Conservation (phyloP, 2,329 filamentous ascomycete species). For the Cytospora mali region DNA sequence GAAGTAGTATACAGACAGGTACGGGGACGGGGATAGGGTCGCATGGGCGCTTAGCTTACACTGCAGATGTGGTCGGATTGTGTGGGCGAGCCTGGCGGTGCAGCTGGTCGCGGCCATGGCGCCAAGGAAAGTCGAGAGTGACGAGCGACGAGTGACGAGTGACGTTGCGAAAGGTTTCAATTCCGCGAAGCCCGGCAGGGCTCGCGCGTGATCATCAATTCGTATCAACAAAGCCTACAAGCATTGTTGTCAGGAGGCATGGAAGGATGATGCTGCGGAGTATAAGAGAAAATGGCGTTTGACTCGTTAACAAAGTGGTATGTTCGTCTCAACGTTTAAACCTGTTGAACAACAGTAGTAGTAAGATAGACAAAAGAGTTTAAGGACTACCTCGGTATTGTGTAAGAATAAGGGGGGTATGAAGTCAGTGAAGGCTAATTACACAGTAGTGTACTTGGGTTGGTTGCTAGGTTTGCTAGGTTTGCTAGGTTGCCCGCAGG, state of each 20-base stretch:
- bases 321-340: background rate
- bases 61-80: constrained; percentile 27
- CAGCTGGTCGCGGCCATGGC: constrained; percentile 27
- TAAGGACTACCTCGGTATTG: too few species aligned
- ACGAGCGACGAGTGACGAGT: background rate
- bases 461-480: too few species aligned
- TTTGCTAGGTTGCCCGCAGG: too few species aligned
- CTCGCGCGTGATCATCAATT: constrained; percentile 19
- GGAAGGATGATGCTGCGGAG: background rate
- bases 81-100: constrained; percentile 28
- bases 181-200: constrained; percentile 25
- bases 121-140: constrained; percentile 8
- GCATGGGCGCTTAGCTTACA: constrained; percentile 28
- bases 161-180: constrained; percentile 4
- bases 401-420: too few species aligned
- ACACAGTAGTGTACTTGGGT: too few species aligned
- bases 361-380: too few species aligned
- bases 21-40: constrained; percentile 2
- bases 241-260: constrained; percentile 15
- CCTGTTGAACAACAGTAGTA: background rate
- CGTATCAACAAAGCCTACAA: constrained; percentile 1
- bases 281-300: background rate
- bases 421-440: too few species aligned
- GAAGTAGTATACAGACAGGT: too few species aligned
- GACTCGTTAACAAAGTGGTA: too few species aligned